Conservation (phyloP, 345 rosid species). For the Eucalyptus pauciflora region DNA sequence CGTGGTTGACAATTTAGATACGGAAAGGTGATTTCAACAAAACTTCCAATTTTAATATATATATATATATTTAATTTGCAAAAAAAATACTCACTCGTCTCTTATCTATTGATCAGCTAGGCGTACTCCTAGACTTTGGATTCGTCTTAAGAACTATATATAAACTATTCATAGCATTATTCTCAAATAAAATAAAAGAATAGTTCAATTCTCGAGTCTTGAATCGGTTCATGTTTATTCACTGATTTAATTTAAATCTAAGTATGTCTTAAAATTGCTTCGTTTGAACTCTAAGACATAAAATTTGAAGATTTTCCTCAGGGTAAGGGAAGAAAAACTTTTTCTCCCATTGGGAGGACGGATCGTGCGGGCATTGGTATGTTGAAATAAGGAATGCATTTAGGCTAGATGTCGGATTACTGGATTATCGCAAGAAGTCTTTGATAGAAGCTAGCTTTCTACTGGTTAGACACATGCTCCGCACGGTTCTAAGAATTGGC, state of each 20-base stretch:
- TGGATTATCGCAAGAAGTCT: too few species aligned
- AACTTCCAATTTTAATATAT: background rate
- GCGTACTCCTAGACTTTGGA: too few species aligned
- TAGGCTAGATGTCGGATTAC: background rate
- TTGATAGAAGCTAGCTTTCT: too few species aligned
- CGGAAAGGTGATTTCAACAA: background rate
- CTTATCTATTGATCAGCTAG: too few species aligned
- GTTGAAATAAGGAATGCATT: too few species aligned
- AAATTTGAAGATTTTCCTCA: rapidly evolving
- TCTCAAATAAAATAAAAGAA: background rate
- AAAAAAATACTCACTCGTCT: background rate
- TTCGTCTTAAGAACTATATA: too few species aligned
- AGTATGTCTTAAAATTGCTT: too few species aligned
- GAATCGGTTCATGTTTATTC: background rate
- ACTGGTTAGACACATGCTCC: rapidly evolving
- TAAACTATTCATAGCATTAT: background rate
- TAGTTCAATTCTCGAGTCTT: background rate
- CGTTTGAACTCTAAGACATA: too few species aligned
- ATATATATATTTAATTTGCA: background rate
- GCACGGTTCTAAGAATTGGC: rapidly evolving
- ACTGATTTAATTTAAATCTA: rapidly evolving
- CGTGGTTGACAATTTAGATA: too few species aligned
- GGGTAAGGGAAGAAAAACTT: too few species aligned
- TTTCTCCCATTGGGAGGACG: too few species aligned
- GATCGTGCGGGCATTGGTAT: too few species aligned